Conservation (phyloP, 2,329 filamentous ascomycete species). For the Microdochium paspali region DNA sequence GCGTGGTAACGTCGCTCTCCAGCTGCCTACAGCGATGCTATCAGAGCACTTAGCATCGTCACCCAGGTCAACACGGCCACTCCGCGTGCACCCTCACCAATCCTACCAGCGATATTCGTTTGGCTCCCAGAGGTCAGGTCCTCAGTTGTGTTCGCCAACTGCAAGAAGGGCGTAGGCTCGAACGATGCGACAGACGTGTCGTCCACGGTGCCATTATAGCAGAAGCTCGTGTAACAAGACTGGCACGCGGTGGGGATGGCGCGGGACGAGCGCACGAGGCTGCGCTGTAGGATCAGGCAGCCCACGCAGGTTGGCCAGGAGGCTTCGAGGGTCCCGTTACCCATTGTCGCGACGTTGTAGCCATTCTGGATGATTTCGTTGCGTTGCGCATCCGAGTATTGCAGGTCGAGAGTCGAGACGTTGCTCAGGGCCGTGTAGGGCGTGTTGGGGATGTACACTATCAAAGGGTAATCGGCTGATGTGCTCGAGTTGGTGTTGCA, state of each 20-base stretch:
- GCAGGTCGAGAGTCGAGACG: conserved; percentile 63
- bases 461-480: conserved; percentile 47
- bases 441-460: conserved; percentile 83
- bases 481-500: conserved; percentile 66
- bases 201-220: conserved; percentile 74
- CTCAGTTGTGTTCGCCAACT: background rate
- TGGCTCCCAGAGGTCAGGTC: no score
- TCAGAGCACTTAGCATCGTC: no score
- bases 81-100: no score
- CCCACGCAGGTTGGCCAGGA: conserved; percentile 79
- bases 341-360: conserved; percentile 73
- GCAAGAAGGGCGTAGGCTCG: background rate
- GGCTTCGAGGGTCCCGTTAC: conserved; percentile 64
- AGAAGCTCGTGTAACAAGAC: conserved; percentile 72
- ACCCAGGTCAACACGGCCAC: no score
- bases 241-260: conserved; percentile 61
- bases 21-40: no score
- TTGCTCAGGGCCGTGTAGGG: conserved; percentile 74
- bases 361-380: conserved; percentile 81
- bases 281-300: conserved; percentile 76
- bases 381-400: conserved; percentile 56
- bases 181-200: conserved; percentile 19
- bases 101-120: background rate
- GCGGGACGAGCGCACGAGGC: conserved; percentile 61
- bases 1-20: no score